Evolutionary conservation across 1,139 yeast genomes (phyloP).

Genomic region (Wickerhamomyces sp.): DNA sequence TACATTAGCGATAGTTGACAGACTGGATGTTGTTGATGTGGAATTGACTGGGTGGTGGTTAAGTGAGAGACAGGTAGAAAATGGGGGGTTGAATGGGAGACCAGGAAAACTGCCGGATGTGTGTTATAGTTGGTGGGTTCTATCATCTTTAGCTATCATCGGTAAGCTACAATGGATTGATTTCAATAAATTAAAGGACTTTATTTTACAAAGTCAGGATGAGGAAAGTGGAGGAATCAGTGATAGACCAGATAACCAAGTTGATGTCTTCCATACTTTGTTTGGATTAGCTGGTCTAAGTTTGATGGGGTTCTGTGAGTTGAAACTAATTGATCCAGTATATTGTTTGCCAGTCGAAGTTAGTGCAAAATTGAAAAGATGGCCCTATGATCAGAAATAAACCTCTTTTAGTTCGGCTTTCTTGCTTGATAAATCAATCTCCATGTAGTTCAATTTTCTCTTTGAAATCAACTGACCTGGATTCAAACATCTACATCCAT

Average conservation of each 20-base stretch:
- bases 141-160: constrained; percentile 71
- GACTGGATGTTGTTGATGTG: constrained; percentile 50
- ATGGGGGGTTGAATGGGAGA: constrained; percentile 93
- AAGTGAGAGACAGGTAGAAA: constrained; percentile 82
- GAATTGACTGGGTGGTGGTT: constrained; percentile 71
- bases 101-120: constrained; percentile 96
- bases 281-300: constrained; percentile 89
- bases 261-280: constrained; percentile 88
- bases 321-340: constrained; percentile 70
- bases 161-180: constrained; percentile 72
- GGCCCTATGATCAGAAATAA: constrained; percentile 40
- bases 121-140: constrained; percentile 98
- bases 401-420: constrained; percentile 44
- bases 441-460: constrained; percentile 58
- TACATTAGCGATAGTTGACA: constrained; percentile 62
- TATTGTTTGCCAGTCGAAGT: constrained; percentile 72
- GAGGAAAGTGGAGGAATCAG: constrained; percentile 79
- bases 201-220: constrained; percentile 79
- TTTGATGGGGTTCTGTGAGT: constrained; percentile 53
- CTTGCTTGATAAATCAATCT: constrained; percentile 59
- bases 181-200: constrained; percentile 48
- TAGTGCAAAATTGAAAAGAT: constrained; percentile 42
- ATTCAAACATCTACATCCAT: constrained; percentile 78
- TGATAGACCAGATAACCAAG: constrained; percentile 86
- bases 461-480: constrained; percentile 54